A percentile compares a stretch with the other conserved stretches of the same genome.
These are phyloP conservation scores for Rusavskia elegans DNA, from an alignment of 495 filamentous ascomycete species.

Conservation along the genomic window DNA sequence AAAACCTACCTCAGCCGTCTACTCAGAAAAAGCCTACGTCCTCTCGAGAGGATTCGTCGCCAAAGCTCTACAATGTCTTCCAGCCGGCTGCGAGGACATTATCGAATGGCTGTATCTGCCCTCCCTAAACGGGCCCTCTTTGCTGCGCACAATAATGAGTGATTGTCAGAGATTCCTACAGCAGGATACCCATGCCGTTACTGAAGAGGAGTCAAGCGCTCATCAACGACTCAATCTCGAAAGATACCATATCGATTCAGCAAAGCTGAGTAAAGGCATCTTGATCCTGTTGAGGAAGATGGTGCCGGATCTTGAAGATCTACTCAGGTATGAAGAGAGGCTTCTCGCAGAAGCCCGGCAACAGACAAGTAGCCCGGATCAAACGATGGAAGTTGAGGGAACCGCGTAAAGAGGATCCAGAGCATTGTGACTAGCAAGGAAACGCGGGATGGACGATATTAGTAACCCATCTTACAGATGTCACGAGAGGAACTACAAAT, in stretches of 20 bases:
- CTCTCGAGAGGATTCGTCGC: slow-evolving; percentile 36
- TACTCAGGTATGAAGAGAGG: too few species aligned
- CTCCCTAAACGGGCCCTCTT: slow-evolving; percentile 13
- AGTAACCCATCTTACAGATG: too few species aligned
- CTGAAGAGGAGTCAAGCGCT: neutral
- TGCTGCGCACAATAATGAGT: slow-evolving; percentile 23
- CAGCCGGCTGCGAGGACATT: slow-evolving; percentile 29
- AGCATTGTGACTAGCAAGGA: too few species aligned
- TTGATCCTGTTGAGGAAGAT: neutral
- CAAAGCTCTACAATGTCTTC: slow-evolving; percentile 26
- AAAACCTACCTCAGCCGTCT: slow-evolving; percentile 30
- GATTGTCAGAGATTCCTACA: slow-evolving; percentile 1
- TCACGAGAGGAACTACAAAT: too few species aligned
- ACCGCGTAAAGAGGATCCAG: too few species aligned
- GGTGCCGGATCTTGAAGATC: too few species aligned
- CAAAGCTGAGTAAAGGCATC: neutral
- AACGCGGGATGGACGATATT: too few species aligned
- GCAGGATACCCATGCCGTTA: neutral
- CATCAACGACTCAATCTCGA: neutral
- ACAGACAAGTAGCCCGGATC: too few species aligned
- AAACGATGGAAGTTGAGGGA: too few species aligned
- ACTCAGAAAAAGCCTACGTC: slow-evolving; percentile 40
- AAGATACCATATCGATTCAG: neutral
- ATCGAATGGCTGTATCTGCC: slow-evolving; percentile 37
- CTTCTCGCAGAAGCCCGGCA: too few species aligned